Percentiles rank a stretch among this genome's conserved stretches.
phyloP scores from a whole-genome alignment of 108 stramenopile species.

The Pseudonitzschia delicatissima region DNA sequence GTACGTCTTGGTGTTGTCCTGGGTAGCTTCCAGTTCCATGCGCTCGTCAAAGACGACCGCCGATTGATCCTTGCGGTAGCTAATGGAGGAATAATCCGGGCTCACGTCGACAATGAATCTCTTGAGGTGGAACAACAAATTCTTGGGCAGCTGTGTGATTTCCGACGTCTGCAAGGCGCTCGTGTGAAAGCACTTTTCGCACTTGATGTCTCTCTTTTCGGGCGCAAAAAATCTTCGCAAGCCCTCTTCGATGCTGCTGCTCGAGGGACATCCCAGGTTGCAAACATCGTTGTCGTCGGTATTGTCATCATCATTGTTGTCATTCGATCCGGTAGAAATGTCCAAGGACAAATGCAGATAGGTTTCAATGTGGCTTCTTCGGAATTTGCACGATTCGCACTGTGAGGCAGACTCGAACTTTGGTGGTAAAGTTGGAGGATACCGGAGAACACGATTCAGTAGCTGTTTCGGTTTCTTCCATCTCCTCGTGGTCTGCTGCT shows the following conservation, averaged over 20 bases:
- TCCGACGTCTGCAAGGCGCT: conserved; percentile 44
- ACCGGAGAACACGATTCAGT: conserved; percentile 21
- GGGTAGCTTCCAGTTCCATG: conserved; percentile 18
- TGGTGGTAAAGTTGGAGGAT: conserved; percentile 42
- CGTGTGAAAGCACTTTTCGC: conserved; percentile 78
- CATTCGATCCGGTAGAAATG: conserved; percentile 21
- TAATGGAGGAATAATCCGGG: conserved; percentile 42
- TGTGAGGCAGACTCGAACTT: conserved; percentile 48
- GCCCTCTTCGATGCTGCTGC: conserved; percentile 41
- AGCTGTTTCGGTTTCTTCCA: not conserved
- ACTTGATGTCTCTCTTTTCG: conserved; percentile 73
- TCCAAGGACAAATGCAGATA: conserved; percentile 56
- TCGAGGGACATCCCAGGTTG: not conserved
- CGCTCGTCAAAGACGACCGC: conserved; percentile 33
- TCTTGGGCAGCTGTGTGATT: conserved; percentile 40
- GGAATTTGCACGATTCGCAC: conserved; percentile 57
- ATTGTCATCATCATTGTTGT: not conserved
- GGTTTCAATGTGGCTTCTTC: conserved; percentile 46
- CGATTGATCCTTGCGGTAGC: conserved; percentile 52
- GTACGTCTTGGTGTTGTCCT: not conserved
- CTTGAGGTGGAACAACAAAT: conserved; percentile 58
- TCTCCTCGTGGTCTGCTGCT: conserved; percentile 3
- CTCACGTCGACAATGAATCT: conserved; percentile 58
- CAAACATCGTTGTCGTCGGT: not conserved
- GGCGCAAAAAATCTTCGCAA: conserved; percentile 65